Percentiles rank a stretch among this genome's conserved stretches.
phyloP scores from a whole-genome alignment of 768 basidiomycete species.

The Infundibulicybe gibba region DNA sequence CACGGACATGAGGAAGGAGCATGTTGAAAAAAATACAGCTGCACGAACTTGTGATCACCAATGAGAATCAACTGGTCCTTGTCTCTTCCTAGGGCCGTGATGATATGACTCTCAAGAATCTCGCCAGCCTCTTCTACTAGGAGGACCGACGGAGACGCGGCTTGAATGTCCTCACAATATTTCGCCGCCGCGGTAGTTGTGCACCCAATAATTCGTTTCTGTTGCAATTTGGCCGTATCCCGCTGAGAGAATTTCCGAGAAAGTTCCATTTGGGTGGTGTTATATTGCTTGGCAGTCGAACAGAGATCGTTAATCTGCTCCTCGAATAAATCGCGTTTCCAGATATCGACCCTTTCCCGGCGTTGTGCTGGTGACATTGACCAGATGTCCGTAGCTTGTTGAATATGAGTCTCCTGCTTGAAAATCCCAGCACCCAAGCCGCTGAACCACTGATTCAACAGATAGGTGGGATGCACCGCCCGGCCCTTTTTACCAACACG shows the following conservation, averaged over 20 bases:
- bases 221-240: slow-evolving; percentile 27
- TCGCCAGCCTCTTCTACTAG: slow-evolving; percentile 75
- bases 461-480: slow-evolving; percentile 29
- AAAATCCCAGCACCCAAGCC: slow-evolving; percentile 45
- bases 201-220: slow-evolving; percentile 59
- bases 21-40: not conserved
- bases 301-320: slow-evolving; percentile 31
- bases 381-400: slow-evolving; percentile 26
- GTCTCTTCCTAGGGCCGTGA: slow-evolving; percentile 47
- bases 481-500: slow-evolving; percentile 36
- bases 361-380: slow-evolving; percentile 23
- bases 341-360: slow-evolving; percentile 19
- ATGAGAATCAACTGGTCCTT: slow-evolving; percentile 60
- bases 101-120: slow-evolving; percentile 63
- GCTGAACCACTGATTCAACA: slow-evolving; percentile 43
- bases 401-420: slow-evolving; percentile 18
- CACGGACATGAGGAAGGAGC: not conserved
- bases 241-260: slow-evolving; percentile 30
- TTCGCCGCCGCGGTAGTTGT: slow-evolving; percentile 72
- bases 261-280: slow-evolving; percentile 32
- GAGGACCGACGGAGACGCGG: slow-evolving; percentile 45
- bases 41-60: slow-evolving; percentile 66
- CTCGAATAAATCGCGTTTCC: slow-evolving; percentile 29
- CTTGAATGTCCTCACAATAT: slow-evolving; percentile 42
- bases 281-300: slow-evolving; percentile 31